Conservation (phyloP, 495 filamentous ascomycete species). For the Lepidopterella palustris region DNA sequence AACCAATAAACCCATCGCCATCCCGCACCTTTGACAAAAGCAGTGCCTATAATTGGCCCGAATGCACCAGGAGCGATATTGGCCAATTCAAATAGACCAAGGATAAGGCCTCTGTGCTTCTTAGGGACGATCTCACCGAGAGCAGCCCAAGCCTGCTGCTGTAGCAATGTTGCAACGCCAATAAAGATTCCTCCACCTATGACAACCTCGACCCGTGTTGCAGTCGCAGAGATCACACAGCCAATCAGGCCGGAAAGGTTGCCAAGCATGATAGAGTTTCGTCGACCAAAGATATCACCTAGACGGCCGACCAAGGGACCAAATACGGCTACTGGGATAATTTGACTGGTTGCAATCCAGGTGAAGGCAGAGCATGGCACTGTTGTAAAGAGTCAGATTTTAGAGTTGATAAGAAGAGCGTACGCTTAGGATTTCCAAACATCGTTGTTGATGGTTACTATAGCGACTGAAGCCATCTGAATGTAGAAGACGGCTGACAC, state of each 20-base stretch:
- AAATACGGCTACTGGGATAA: neutral
- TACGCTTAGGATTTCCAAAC: neutral
- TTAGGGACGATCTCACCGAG: neutral
- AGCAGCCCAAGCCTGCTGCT: neutral
- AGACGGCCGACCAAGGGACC: neutral
- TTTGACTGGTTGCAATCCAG: neutral
- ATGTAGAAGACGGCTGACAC: neutral
- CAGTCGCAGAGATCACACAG: neutral
- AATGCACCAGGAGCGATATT: neutral
- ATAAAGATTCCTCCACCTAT: neutral
- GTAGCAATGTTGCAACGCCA: neutral
- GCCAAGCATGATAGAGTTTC: neutral
- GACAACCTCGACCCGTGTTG: neutral
- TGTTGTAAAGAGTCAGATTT: neutral
- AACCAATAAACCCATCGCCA: constrained; percentile 1
- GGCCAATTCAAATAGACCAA: neutral
- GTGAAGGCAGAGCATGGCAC: neutral
- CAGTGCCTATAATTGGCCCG: neutral
- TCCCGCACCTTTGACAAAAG: neutral
- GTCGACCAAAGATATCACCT: constrained; percentile 9
- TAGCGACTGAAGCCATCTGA: neutral
- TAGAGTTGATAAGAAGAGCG: neutral
- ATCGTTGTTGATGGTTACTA: constrained; percentile 1
- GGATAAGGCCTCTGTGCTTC: neutral
- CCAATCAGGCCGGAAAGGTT: neutral